Evolutionary conservation across 345 rosid species (phyloP).

Genomic region (Hevea brasiliensis): DNA sequence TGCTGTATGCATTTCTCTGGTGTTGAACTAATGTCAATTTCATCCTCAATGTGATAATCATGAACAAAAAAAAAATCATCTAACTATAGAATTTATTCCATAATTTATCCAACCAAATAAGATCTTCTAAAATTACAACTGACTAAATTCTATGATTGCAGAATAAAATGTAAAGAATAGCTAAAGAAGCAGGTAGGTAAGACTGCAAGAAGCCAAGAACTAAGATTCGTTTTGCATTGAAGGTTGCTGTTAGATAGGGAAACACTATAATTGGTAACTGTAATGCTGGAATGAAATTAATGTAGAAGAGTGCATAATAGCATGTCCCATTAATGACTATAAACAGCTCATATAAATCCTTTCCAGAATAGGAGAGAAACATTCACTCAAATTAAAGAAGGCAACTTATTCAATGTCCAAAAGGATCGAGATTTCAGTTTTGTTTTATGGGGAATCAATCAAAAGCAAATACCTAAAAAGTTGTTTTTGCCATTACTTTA

Average conservation of each 20-base stretch:
- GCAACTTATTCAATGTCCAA: neutral
- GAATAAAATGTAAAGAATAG: neutral
- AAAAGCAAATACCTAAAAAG: neutral
- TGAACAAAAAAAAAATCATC: constrained; percentile 46
- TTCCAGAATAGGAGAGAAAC: neutral
- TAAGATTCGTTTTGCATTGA: neutral
- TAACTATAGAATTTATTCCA: neutral
- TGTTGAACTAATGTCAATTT: constrained; percentile 61
- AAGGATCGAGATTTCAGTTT: neutral
- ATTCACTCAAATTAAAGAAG: neutral
- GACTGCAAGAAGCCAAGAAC: neutral
- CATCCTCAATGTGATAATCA: constrained; percentile 90
- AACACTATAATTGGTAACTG: neutral
- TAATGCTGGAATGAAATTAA: neutral
- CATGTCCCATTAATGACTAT: neutral
- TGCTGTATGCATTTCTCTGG: constrained; percentile 70
- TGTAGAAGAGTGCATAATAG: neutral
- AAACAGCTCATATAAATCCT: neutral
- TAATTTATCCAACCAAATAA: neutral
- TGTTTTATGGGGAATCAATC: neutral
- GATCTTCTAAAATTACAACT: neutral
- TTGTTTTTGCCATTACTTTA: constrained; percentile 41
- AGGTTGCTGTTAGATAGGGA: neutral
- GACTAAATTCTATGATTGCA: too few relatives aligned
- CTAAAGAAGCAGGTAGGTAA: neutral